Evolutionary conservation across 257 asterid genomes (phyloP).

Genomic region (Capsicum baccatum): DNA sequence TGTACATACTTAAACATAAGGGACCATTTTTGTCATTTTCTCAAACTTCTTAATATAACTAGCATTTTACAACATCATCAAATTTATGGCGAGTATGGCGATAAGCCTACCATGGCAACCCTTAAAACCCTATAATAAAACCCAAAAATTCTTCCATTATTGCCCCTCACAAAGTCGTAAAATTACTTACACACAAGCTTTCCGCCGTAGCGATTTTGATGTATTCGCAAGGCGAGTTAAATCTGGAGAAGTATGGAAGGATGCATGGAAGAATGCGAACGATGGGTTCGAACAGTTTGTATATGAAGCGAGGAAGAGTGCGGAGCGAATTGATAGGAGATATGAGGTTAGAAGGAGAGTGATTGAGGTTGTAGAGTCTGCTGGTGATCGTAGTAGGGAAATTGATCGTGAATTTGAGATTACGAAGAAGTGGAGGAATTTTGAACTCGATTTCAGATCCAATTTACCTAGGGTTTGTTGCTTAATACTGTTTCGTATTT

Average conservation of each 20-base stretch:
- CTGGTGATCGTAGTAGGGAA: slow-evolving; percentile 75
- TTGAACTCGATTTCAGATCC: slow-evolving; percentile 67
- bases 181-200: slow-evolving; percentile 50
- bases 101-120: slow-evolving; percentile 73
- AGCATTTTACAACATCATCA: not conserved
- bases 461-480: slow-evolving; percentile 79
- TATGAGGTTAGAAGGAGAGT: slow-evolving; percentile 64
- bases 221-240: slow-evolving; percentile 71
- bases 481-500: not conserved
- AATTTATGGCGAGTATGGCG: slow-evolving; percentile 53
- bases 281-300: slow-evolving; percentile 79
- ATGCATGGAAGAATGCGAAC: slow-evolving; percentile 80
- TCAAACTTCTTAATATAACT: not conserved
- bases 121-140: slow-evolving; percentile 43
- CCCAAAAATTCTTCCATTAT: slow-evolving; percentile 15
- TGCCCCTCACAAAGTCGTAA: slow-evolving; percentile 12
- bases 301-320: slow-evolving; percentile 83
- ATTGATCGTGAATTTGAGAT: slow-evolving; percentile 80
- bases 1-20: too few species aligned
- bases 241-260: slow-evolving; percentile 84
- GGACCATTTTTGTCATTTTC: not conserved
- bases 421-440: slow-evolving; percentile 72
- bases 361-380: slow-evolving; percentile 62
- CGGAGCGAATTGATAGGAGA: slow-evolving; percentile 79
- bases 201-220: slow-evolving; percentile 86